Evolutionary conservation across 139 green algal genomes (phyloP).

Genomic region (Closterium sp.): DNA sequence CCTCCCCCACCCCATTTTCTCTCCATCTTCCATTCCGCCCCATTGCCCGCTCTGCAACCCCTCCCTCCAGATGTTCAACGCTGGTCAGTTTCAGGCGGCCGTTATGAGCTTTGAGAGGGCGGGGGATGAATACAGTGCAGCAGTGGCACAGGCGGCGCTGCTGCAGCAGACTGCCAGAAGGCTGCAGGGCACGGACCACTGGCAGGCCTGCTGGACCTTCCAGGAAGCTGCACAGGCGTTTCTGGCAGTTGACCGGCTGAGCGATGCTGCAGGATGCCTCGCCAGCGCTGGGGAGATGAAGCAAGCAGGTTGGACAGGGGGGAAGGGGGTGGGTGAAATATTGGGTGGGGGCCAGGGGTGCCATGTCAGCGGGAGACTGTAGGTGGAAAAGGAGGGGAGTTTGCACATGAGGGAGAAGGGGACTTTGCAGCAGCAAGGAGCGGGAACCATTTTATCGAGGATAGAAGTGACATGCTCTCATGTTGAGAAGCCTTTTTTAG

Average conservation of each 20-base stretch:
- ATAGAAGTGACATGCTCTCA: background rate
- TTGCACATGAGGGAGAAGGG: background rate
- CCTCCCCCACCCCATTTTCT: background rate
- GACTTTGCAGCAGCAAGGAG: background rate
- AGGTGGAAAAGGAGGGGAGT: too few relatives aligned
- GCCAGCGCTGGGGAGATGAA: background rate
- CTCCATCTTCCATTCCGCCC: background rate
- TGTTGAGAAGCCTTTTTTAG: too few relatives aligned
- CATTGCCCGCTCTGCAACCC: background rate
- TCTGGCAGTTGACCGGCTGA: background rate
- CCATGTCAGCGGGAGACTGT: background rate
- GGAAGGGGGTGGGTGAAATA: background rate
- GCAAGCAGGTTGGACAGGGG: background rate
- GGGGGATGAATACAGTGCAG: background rate
- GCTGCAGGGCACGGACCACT: background rate
- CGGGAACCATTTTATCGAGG: background rate
- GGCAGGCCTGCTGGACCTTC: background rate
- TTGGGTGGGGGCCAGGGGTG: background rate
- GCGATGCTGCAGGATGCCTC: background rate
- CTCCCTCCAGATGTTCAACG: slow-evolving; percentile 23
- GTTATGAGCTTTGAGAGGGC: slow-evolving; percentile 19
- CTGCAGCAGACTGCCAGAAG: slow-evolving; percentile 12
- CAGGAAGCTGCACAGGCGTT: slow-evolving; percentile 11
- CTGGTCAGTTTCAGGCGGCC: slow-evolving; percentile 1
- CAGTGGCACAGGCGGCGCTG: background rate